Percentiles rank a stretch among this genome's conserved stretches.
These are phyloP conservation scores for Microascus cirrosus DNA, from an alignment of 2,329 filamentous ascomycete species.

Conservation along the genomic window DNA sequence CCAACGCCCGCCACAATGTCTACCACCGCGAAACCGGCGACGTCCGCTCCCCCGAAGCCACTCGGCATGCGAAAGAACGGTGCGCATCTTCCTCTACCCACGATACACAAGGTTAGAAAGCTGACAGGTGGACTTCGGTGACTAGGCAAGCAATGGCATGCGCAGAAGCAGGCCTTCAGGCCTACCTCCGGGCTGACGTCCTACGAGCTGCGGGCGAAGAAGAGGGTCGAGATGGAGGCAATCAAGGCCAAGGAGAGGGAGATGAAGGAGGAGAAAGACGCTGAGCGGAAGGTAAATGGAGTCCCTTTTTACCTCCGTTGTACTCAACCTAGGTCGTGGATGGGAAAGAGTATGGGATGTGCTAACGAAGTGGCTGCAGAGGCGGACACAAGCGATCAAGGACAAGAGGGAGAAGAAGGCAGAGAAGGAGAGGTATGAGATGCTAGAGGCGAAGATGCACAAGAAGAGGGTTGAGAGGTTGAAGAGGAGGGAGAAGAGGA, in stretches of 20 bases:
- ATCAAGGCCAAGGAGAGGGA: constrained; percentile 90
- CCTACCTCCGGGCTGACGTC: constrained; percentile 67
- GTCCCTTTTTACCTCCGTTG: not conserved
- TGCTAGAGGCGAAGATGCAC: constrained; percentile 97
- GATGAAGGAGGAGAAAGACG: constrained; percentile 91
- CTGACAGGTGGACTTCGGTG: not conserved
- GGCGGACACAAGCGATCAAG: constrained; percentile 67
- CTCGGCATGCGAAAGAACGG: constrained; percentile 76
- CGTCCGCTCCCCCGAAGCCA: constrained; percentile 24
- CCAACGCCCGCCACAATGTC: not conserved
- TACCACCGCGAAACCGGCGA: constrained; percentile 16
- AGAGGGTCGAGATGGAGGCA: constrained; percentile 58
- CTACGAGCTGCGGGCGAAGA: constrained; percentile 64
- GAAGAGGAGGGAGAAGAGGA: constrained; percentile 94
- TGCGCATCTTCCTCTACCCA: constrained; percentile 23
- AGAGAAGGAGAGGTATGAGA: constrained; percentile 84
- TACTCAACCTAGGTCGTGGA: not conserved
- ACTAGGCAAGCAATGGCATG: constrained; percentile 90
- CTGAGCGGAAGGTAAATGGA: constrained; percentile 63
- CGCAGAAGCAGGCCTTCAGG: constrained; percentile 72
- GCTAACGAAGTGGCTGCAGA: constrained; percentile 31
- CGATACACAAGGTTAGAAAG: not conserved
- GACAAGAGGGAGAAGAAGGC: constrained; percentile 82
- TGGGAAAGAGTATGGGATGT: not conserved
- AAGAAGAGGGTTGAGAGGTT: constrained; percentile 85